These are phyloP conservation scores for Erigeron philadelphicus DNA, from an alignment of 140 eudicot species.

Conservation along the genomic window DNA sequence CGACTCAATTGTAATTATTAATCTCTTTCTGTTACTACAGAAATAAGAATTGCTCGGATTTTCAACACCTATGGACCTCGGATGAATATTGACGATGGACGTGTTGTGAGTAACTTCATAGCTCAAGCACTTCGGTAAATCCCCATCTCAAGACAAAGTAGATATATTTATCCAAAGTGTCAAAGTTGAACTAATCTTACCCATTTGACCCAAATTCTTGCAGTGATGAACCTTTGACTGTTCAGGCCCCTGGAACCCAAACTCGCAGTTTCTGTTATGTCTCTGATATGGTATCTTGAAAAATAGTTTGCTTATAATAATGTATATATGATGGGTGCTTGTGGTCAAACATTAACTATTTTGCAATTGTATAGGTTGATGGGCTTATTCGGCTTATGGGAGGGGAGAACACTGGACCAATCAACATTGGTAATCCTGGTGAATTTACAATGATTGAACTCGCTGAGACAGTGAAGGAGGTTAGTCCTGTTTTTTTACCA, in stretches of 20 bases:
- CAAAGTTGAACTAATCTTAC: not conserved
- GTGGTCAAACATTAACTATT: constrained; percentile 6
- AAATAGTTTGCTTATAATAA: not conserved
- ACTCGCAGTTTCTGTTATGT: constrained; percentile 90
- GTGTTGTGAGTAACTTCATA: constrained; percentile 87
- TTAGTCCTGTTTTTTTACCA: constrained; percentile 5
- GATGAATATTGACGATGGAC: constrained; percentile 91
- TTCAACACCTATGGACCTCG: constrained; percentile 95
- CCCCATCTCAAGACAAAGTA: not conserved
- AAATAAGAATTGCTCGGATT: constrained; percentile 79
- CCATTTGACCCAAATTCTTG: constrained; percentile 12
- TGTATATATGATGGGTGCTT: not conserved
- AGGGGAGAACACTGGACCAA: constrained; percentile 63
- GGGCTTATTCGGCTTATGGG: constrained; percentile 62
- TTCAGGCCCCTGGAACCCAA: constrained; percentile 84
- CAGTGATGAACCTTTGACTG: constrained; percentile 89
- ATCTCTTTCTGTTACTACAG: constrained; percentile 29
- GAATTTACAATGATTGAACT: constrained; percentile 72
- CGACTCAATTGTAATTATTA: not conserved
- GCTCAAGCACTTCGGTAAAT: constrained; percentile 89
- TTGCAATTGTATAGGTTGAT: constrained; percentile 37
- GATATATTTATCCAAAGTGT: not conserved
- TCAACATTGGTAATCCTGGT: constrained; percentile 65
- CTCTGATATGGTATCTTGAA: constrained; percentile 55
- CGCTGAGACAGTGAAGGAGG: constrained; percentile 65